Base-by-base conservation (phyloP, 768 basidiomycete genomes). In the Auricularia cornea region DNA sequence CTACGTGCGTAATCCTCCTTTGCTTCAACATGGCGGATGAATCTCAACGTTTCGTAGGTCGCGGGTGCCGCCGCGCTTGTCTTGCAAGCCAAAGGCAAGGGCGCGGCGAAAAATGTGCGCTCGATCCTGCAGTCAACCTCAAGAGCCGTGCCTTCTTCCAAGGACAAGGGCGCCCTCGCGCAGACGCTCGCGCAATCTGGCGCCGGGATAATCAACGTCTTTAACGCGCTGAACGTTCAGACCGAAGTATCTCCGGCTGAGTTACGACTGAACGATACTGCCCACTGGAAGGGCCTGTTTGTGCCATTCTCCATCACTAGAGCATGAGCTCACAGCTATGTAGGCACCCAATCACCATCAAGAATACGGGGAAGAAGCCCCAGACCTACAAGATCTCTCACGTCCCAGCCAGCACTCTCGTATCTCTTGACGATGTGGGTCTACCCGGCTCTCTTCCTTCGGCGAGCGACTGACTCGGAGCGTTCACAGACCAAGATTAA, bases 211-310 rank as follows among this genome's bases (percentile, higher is more conserved):
- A 74, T 88, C 60, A 76, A 88, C 63, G 82, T 83, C 12, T 84
- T 79, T 70, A 78, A 81, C 62, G 86, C 87, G 0, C 74, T 88
- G 56, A 77, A 81, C 59, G 73, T 80, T 3, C 79, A 77, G 0
- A 81, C 84, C 3, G 69, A 81, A 41, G 72, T 88, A 30, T 78
- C 80, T 3, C 85, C 84, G 3, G 78, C 80, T 16, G 80, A 86
- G 68, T 73, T 88, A n/a, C 66, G 82, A 40, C 72, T 87, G 48
- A 88, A 89, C 66, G 87, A 88, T 69, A 88, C 86, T 3, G 78
- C 81, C 8, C 76, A 85, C 68, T 82, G 83, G 70, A 72, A 75
- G 59, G 70, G 35, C 35, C 16, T 38, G 35, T 38, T 14, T 14
- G 35, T 14, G 1, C 16, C 35, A 38, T 38, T 8, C 16, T 38